phyloP scores from a whole-genome alignment of 2,329 filamentous ascomycete genomes.

The Aspergillus hiratsukae region DNA sequence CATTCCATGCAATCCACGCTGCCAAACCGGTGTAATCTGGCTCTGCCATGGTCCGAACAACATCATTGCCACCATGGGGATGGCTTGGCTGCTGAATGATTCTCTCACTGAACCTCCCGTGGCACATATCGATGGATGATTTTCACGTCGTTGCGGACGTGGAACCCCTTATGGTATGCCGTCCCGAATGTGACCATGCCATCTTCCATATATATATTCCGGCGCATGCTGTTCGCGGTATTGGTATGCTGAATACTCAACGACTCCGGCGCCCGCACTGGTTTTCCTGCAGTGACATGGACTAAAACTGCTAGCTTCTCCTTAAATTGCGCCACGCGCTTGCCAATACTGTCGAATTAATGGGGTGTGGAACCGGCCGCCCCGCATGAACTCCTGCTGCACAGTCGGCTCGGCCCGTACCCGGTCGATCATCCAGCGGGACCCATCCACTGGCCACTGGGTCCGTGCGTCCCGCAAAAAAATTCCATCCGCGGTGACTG shows the following conservation, averaged over 20 bases:
- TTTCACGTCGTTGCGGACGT: too few species aligned
- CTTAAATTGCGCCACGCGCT: neutral
- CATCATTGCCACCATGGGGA: too few species aligned
- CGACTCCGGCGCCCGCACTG: neutral
- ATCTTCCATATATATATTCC: constrained; percentile 6
- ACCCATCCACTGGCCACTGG: neutral
- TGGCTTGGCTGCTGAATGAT: too few species aligned
- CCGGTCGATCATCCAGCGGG: neutral
- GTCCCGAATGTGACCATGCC: neutral
- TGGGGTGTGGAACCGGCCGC: neutral
- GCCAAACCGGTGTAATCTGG: too few species aligned
- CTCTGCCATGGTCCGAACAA: too few species aligned
- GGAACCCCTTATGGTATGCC: neutral
- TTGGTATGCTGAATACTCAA: neutral
- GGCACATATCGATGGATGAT: too few species aligned
- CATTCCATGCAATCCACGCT: too few species aligned
- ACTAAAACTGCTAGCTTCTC: neutral
- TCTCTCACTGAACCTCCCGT: too few species aligned
- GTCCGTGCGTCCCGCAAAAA: constrained; percentile 1
- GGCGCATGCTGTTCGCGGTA: neutral
- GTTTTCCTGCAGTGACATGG: neutral
- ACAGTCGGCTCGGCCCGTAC: neutral
- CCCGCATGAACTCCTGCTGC: neutral
- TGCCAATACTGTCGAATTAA: neutral
- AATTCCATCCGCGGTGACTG: neutral